phyloP scores from a whole-genome alignment of 2,329 filamentous ascomycete genomes.

The Bipolaris gigantea region DNA sequence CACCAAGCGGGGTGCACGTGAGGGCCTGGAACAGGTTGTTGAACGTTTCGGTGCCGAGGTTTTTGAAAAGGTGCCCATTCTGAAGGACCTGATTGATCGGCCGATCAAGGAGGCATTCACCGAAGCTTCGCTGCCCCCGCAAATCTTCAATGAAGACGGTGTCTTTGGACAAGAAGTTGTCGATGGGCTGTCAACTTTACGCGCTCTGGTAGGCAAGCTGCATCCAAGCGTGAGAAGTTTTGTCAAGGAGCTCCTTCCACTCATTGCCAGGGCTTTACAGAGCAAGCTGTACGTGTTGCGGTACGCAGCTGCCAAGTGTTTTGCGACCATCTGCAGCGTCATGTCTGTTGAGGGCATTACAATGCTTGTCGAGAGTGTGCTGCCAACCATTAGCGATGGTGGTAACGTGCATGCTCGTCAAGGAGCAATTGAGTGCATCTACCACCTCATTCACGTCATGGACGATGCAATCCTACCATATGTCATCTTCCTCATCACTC shows the following conservation, averaged over 20 bases:
- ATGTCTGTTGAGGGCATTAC: conserved; percentile 96
- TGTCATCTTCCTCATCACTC: conserved; percentile 97
- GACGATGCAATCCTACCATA: conserved; percentile 94
- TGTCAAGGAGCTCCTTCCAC: conserved; percentile 78
- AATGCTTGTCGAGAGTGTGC: conserved; percentile 86
- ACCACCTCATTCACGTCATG: conserved; percentile 98
- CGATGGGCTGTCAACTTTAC: conserved; percentile 88
- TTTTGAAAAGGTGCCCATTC: conserved; percentile 80
- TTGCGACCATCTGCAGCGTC: conserved; percentile 96
- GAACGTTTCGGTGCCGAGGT: conserved; percentile 75
- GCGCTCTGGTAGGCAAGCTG: conserved; percentile 90
- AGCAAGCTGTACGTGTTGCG: conserved; percentile 88
- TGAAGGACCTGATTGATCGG: conserved; percentile 77
- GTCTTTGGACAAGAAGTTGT: conserved; percentile 88
- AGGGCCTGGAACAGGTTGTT: conserved; percentile 86
- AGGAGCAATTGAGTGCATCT: conserved; percentile 91
- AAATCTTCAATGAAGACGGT: conserved; percentile 73
- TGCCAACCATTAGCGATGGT: conserved; percentile 89
- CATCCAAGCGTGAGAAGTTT: conserved; percentile 74
- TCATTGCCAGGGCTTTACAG: conserved; percentile 84
- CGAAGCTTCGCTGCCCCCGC: conserved; percentile 65
- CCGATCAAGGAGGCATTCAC: conserved; percentile 76
- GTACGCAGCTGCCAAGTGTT: conserved; percentile 95
- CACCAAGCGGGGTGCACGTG: conserved; percentile 89
- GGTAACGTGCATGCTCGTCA: conserved; percentile 87